A percentile compares a stretch with the other conserved stretches of the same genome.
Conservation (phyloP, 2,329 filamentous ascomycete species). For the Colletotrichum sp. region DNA sequence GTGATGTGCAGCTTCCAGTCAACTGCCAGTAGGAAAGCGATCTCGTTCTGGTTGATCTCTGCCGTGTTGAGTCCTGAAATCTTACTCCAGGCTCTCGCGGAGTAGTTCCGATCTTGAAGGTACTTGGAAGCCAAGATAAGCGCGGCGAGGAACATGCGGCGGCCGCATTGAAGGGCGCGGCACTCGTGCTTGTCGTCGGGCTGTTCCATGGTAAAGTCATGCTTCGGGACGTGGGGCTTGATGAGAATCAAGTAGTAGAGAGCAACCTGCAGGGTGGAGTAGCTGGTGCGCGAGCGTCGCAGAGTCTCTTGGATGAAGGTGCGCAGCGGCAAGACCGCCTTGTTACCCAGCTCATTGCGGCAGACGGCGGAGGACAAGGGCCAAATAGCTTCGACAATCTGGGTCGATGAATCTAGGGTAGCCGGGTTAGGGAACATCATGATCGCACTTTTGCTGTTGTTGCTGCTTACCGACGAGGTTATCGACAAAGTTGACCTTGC, state of each 20-base stretch:
- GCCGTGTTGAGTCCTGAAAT: slow-evolving; percentile 93
- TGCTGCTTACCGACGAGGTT: slow-evolving; percentile 90
- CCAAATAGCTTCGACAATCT: slow-evolving; percentile 98
- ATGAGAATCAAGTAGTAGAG: slow-evolving; percentile 96
- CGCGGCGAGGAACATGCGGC: slow-evolving; percentile 95
- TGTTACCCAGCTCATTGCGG: slow-evolving; percentile 73
- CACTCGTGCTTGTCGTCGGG: slow-evolving; percentile 72
- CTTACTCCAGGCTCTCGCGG: slow-evolving; percentile 97
- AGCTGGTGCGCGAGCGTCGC: slow-evolving; percentile 92
- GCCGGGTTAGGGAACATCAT: slow-evolving; percentile 32
- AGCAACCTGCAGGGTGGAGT: slow-evolving; percentile 95
- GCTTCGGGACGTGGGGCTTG: slow-evolving; percentile 83
- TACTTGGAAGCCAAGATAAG: slow-evolving; percentile 98
- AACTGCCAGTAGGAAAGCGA: slow-evolving; percentile 87
- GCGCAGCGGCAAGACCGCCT: slow-evolving; percentile 84
- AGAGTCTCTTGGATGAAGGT: slow-evolving; percentile 98
- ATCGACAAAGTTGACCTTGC: slow-evolving; percentile 95
- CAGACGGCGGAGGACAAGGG: slow-evolving; percentile 83
- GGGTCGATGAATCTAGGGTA: slow-evolving; percentile 86
- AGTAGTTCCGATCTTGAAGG: slow-evolving; percentile 96
- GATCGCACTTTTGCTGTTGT: slow-evolving; percentile 22
- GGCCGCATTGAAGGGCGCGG: slow-evolving; percentile 90
- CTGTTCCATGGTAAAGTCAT: slow-evolving; percentile 88
- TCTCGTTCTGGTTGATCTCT: slow-evolving; percentile 97
- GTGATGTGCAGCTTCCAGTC: slow-evolving; percentile 96